A percentile compares a stretch with the other conserved stretches of the same genome.
phyloP scores from a whole-genome alignment of 1,284 basidiomycete genomes.

The Omphalotus olearius region DNA sequence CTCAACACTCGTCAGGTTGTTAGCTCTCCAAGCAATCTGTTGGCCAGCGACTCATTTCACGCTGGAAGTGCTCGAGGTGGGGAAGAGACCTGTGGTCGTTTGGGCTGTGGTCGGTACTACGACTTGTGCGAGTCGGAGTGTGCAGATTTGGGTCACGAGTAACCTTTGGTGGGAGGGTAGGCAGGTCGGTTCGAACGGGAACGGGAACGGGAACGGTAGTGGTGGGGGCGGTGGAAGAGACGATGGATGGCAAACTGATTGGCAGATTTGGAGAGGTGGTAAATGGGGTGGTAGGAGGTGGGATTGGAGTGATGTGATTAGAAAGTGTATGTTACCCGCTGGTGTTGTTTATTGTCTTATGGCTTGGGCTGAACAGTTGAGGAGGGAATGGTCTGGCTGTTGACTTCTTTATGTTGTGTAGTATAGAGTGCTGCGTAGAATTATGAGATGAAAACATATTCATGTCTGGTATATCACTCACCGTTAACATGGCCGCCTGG shows the following conservation, averaged over 20 bases:
- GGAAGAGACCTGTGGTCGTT: constrained; percentile 60
- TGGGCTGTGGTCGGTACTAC: constrained; percentile 84
- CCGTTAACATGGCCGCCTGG: constrained; percentile 54
- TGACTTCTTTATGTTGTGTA: constrained; percentile 14
- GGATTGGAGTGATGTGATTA: constrained; percentile 70
- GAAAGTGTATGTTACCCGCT: constrained; percentile 66
- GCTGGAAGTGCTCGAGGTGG: constrained; percentile 59
- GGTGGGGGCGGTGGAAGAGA: constrained; percentile 3
- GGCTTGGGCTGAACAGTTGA: constrained; percentile 62
- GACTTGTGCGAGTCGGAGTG: constrained; percentile 66
- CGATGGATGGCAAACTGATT: constrained; percentile 26
- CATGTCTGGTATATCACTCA: too few species aligned
- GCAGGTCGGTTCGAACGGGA: neutral
- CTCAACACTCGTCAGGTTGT: constrained; percentile 76
- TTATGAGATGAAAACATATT: too few species aligned
- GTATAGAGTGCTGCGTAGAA: too few species aligned
- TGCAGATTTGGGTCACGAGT: constrained; percentile 85
- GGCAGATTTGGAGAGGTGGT: constrained; percentile 38
- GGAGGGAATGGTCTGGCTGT: constrained; percentile 36
- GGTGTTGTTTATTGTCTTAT: constrained; percentile 72
- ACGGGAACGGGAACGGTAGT: neutral
- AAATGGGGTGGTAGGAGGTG: constrained; percentile 56
- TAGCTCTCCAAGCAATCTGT: constrained; percentile 82
- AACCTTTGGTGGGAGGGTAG: constrained; percentile 53
- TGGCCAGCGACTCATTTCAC: constrained; percentile 86